Conservation (phyloP, 1,284 basidiomycete genomes). For the Trichosporon ovoides region DNA sequence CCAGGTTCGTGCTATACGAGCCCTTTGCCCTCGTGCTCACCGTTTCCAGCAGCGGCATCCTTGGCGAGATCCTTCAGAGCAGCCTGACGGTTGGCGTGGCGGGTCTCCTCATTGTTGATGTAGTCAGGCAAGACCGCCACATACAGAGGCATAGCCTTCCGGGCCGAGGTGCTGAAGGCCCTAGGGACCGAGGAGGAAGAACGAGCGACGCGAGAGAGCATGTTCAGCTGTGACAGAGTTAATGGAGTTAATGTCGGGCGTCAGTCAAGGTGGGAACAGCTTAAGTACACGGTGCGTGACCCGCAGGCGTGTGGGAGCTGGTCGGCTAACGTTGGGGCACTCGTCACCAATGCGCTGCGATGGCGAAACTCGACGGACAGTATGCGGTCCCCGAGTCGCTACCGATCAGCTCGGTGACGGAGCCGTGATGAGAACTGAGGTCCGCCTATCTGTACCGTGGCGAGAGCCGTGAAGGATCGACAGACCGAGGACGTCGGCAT, state of each 20-base stretch:
- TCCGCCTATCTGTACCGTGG: too few relatives aligned
- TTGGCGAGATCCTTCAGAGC: background rate
- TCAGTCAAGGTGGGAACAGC: background rate
- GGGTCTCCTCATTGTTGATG: conserved; percentile 4
- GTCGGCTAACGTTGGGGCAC: background rate
- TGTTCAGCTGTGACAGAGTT: background rate
- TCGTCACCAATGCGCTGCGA: background rate
- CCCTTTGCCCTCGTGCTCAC: background rate
- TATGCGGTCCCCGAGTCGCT: background rate
- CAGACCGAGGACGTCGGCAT: too few relatives aligned
- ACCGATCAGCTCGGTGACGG: background rate
- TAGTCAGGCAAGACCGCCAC: conserved; percentile 1
- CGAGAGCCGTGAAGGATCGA: too few relatives aligned
- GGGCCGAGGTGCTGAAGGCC: background rate
- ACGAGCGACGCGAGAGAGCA: background rate
- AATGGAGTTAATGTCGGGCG: background rate
- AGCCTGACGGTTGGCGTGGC: background rate
- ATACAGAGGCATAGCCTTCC: background rate
- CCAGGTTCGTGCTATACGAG: background rate
- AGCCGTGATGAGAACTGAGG: background rate
- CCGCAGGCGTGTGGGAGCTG: background rate
- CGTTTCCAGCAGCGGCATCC: background rate
- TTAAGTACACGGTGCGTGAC: background rate
- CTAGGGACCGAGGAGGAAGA: background rate
- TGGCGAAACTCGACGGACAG: background rate